Conservation (phyloP, 176 grass and related monocot species). For the Chloris gayana region DNA sequence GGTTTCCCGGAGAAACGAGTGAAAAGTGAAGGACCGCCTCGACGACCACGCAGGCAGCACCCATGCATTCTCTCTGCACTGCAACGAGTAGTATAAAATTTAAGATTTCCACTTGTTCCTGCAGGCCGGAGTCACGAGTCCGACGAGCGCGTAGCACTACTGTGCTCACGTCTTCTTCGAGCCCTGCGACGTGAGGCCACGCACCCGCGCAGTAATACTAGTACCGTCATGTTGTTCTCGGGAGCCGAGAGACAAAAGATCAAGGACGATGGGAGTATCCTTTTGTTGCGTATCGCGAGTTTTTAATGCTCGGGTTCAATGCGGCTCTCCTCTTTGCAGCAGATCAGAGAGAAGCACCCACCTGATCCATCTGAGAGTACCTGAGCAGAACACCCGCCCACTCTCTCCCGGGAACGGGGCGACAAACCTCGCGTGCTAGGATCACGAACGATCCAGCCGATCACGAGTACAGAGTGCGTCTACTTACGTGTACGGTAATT, state of each 20-base stretch:
- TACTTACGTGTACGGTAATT: neutral
- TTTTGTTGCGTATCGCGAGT: conserved; percentile 35
- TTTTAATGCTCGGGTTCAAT: conserved; percentile 24
- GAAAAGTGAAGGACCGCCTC: neutral
- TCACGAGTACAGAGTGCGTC: neutral
- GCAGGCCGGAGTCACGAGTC: conserved; percentile 7
- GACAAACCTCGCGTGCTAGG: neutral
- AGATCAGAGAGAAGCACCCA: neutral
- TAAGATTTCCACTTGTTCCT: neutral
- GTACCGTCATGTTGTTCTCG: conserved; percentile 10
- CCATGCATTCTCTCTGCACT: neutral
- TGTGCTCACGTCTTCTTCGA: conserved; percentile 37
- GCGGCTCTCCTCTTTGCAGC: neutral
- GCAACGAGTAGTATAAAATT: neutral
- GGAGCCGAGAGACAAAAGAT: conserved; percentile 1
- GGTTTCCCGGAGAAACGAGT: neutral
- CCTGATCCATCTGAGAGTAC: neutral
- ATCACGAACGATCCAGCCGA: neutral
- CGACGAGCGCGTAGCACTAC: conserved; percentile 2
- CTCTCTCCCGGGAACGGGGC: conserved; percentile 3
- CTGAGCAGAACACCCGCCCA: neutral
- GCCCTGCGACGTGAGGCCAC: conserved; percentile 22
- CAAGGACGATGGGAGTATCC: neutral
- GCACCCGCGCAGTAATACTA: neutral
- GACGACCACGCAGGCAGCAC: neutral